phyloP scores from a whole-genome alignment of 306 rosid species.

The Vigna reflexopilosa region DNA sequence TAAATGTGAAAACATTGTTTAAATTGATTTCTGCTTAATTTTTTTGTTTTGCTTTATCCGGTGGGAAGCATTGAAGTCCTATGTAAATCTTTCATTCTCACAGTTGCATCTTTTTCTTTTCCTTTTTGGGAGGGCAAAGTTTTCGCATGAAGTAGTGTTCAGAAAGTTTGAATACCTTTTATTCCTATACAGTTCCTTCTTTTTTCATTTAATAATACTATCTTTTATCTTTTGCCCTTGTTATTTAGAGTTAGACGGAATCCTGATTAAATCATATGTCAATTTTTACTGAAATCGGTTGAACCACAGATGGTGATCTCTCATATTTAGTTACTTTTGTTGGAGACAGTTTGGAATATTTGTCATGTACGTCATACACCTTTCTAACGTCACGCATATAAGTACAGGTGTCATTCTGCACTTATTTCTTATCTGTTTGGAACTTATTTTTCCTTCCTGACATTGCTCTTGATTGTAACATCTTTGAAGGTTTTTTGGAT shows the following conservation, averaged over 20 bases:
- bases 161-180: conserved; percentile 30
- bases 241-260: conserved; percentile 48
- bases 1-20: conserved; percentile 22
- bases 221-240: conserved; percentile 22
- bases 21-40: conserved; percentile 11
- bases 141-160: conserved; percentile 13
- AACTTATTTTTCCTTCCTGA: conserved; percentile 51
- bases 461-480: conserved; percentile 41
- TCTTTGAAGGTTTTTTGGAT: conserved; percentile 48
- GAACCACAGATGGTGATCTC: conserved; percentile 72
- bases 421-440: conserved; percentile 68
- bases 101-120: background rate
- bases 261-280: conserved; percentile 54
- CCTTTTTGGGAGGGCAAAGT: conserved; percentile 15
- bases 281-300: conserved; percentile 61
- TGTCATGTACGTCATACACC: conserved; percentile 78
- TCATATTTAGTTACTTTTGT: conserved; percentile 80
- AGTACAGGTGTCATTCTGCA: conserved; percentile 94
- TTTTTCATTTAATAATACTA: conserved; percentile 24
- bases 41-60: conserved; percentile 13
- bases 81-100: conserved; percentile 20
- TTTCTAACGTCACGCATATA: conserved; percentile 83
- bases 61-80: conserved; percentile 16
- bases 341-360: conserved; percentile 93
- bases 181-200: background rate